Conservation (phyloP, 768 basidiomycete species). For the Calocera cornea region DNA sequence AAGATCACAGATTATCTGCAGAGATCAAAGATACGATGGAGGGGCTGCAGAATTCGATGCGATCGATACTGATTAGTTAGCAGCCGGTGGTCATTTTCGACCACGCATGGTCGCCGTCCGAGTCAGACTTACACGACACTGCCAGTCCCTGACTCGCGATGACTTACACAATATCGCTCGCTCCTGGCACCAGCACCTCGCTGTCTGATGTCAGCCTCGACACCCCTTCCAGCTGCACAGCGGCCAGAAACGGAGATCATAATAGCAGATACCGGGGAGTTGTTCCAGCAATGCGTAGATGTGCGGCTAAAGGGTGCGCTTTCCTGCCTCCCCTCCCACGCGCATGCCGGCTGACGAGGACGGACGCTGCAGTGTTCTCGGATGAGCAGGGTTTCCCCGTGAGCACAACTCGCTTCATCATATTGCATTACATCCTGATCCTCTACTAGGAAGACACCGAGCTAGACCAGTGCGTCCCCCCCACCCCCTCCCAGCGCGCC, state of each 20-base stretch:
- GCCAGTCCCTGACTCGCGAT: too few species aligned
- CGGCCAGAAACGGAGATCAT: constrained; percentile 35
- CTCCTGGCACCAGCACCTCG: too few species aligned
- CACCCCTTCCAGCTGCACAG: background rate
- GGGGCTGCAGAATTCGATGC: too few species aligned
- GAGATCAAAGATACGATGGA: too few species aligned
- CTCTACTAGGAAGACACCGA: constrained; percentile 37
- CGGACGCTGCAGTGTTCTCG: constrained; percentile 43
- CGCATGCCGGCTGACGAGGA: constrained; percentile 7
- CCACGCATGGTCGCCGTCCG: too few species aligned
- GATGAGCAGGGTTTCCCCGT: constrained; percentile 58
- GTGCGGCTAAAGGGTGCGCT: constrained; percentile 26
- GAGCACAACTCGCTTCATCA: background rate
- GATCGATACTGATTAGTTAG: too few species aligned
- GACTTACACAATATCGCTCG: too few species aligned
- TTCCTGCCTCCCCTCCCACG: background rate
- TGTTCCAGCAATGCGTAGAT: constrained; percentile 53
- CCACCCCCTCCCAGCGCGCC: constrained; percentile 2
- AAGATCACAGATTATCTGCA: too few species aligned
- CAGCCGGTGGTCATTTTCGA: too few species aligned
- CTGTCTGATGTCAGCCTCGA: too few species aligned
- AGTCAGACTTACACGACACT: too few species aligned
- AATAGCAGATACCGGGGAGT: constrained; percentile 26
- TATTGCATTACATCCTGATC: background rate
- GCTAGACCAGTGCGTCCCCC: constrained; percentile 48